A percentile compares a stretch with the other conserved stretches of the same genome.
Conservation (phyloP, 306 rosid genomes). For the Glycine tomentella region DNA sequence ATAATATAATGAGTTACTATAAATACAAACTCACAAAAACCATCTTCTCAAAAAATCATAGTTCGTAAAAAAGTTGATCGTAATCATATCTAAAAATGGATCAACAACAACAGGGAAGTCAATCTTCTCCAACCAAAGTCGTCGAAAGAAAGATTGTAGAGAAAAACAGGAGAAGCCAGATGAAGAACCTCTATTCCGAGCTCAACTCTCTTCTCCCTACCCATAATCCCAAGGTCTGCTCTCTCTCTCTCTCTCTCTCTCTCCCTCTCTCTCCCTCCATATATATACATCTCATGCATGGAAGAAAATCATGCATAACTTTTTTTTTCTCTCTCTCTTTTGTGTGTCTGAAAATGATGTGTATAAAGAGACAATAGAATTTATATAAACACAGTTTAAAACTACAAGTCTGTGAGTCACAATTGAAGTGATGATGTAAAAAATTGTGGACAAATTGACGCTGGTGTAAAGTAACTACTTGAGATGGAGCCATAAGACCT, state of each 20-base stretch:
- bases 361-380: too few relatives aligned
- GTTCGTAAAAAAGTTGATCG: background rate
- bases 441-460: too few relatives aligned
- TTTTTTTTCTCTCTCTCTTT: too few relatives aligned
- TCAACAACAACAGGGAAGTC: conserved; percentile 36
- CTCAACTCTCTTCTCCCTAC: conserved; percentile 76
- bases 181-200: conserved; percentile 74
- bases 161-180: conserved; percentile 84
- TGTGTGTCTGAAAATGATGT: too few relatives aligned
- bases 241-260: conserved; percentile 36
- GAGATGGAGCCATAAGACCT: too few relatives aligned
- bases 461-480: too few relatives aligned
- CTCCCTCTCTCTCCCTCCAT: conserved; percentile 49
- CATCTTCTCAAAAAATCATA: background rate
- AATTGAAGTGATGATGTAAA: too few relatives aligned
- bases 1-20: background rate
- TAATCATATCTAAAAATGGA: conserved; percentile 38
- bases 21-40: background rate
- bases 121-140: conserved; percentile 53
- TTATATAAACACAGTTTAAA: too few relatives aligned
- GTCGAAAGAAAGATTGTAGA: conserved; percentile 74
- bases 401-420: too few relatives aligned
- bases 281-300: background rate
- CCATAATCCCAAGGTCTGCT: conserved; percentile 57
- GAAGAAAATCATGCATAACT: too few relatives aligned